Evolutionary conservation across 1,284 basidiomycete species (phyloP).

Genomic region (Microbotryum saponariae): DNA sequence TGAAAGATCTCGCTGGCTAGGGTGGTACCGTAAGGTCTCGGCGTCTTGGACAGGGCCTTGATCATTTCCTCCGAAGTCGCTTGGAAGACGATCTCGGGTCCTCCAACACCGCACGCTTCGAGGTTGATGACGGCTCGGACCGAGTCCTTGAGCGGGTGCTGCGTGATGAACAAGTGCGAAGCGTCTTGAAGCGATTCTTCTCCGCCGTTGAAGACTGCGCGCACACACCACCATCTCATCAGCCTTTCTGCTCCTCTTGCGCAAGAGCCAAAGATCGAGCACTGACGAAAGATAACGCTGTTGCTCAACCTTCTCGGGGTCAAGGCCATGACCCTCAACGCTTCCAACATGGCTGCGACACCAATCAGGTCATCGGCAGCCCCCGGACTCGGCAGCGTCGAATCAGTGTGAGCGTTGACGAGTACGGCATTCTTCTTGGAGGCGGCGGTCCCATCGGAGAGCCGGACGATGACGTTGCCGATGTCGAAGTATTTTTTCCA

Average conservation of each 20-base stretch:
- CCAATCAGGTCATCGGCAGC: constrained; percentile 56
- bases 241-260: not conserved
- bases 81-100: constrained; percentile 88
- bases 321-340: constrained; percentile 69
- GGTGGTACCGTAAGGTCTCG: constrained; percentile 83
- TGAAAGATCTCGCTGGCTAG: constrained; percentile 90
- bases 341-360: constrained; percentile 84
- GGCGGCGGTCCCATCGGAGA: constrained; percentile 70
- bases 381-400: constrained; percentile 58
- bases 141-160: constrained; percentile 55
- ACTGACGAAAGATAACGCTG: constrained; percentile 75
- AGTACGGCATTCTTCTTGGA: constrained; percentile 71
- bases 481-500: constrained; percentile 83
- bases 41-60: constrained; percentile 75
- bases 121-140: constrained; percentile 85
- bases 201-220: constrained; percentile 83
- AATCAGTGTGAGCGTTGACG: constrained; percentile 82
- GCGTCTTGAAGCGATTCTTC: constrained; percentile 93
- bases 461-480: constrained; percentile 77
- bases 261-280: not conserved
- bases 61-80: constrained; percentile 93
- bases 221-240: not conserved
- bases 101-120: constrained; percentile 84
- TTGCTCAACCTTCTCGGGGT: constrained; percentile 66
- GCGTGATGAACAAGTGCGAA: constrained; percentile 83